phyloP scores from a whole-genome alignment of 345 rosid species.

The Ailanthus altissimus region DNA sequence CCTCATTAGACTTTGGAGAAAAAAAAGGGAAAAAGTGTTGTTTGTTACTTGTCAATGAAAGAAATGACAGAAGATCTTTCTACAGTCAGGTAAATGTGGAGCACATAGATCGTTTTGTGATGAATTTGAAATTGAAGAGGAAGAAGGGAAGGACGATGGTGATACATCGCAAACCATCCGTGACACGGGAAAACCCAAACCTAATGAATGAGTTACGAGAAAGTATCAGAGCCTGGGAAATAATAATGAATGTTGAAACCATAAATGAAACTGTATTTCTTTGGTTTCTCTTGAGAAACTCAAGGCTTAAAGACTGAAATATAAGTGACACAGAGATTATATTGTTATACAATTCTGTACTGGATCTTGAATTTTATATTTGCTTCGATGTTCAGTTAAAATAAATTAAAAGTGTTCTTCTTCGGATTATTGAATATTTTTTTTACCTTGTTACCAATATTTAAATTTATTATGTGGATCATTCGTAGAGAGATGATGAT shows the following conservation, averaged over 20 bases:
- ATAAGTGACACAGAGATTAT: neutral
- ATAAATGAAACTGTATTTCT: conserved; percentile 1
- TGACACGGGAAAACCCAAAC: conserved; percentile 43
- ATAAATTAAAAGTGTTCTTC: neutral
- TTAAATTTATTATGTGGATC: too few relatives aligned
- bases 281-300: neutral
- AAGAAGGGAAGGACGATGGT: conserved; percentile 33
- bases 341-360: neutral
- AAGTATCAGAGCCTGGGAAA: neutral
- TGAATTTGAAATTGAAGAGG: conserved; percentile 73
- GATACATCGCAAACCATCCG: conserved; percentile 26
- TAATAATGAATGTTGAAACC: neutral
- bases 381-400: neutral
- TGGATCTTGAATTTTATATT: neutral
- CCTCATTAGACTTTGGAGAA: too few relatives aligned
- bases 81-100: conserved; percentile 70
- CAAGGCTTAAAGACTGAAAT: neutral
- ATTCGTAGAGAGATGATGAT: neutral
- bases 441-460: neutral
- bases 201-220: conserved; percentile 48
- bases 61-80: neutral
- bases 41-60: neutral
- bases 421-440: neutral
- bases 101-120: conserved; percentile 67
- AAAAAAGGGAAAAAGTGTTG: too few relatives aligned